These are phyloP conservation scores for Cercospora berteroae DNA, from an alignment of 2,329 filamentous ascomycete species.

Conservation along the genomic window DNA sequence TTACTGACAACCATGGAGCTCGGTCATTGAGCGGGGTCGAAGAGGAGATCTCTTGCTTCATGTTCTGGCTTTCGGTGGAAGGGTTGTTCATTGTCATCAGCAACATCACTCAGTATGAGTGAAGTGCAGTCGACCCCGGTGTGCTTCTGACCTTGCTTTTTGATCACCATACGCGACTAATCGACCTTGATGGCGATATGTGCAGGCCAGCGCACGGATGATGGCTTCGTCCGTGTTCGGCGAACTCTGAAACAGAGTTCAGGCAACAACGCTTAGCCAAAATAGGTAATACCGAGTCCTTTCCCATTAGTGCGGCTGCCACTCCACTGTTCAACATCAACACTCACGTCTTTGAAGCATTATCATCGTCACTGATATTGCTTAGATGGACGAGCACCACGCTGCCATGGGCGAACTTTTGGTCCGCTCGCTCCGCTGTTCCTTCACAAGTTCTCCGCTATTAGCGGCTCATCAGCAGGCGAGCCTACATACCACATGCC, in stretches of 20 bases:
- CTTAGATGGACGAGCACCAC: neutral
- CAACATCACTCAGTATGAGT: neutral
- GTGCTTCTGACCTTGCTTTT: neutral
- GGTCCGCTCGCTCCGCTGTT: neutral
- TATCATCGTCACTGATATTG: neutral
- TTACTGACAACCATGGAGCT: neutral
- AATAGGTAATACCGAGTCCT: neutral
- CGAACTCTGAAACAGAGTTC: neutral
- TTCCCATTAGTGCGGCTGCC: neutral
- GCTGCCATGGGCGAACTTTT: neutral
- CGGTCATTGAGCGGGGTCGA: conserved; percentile 11
- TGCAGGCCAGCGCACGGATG: neutral
- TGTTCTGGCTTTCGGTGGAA: conserved; percentile 1
- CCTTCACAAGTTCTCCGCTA: neutral
- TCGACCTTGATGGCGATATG: neutral
- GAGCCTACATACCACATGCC: neutral
- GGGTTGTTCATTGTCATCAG: neutral
- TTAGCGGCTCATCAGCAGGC: neutral
- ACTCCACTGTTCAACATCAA: neutral
- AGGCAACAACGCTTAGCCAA: neutral
- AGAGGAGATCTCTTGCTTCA: conserved; percentile 5
- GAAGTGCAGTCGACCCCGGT: neutral
- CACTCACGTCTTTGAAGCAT: neutral
- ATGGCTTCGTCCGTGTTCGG: neutral
- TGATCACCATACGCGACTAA: neutral